Conservation (phyloP, 1,284 basidiomycete genomes). For the Ceratobasidium sp. region DNA sequence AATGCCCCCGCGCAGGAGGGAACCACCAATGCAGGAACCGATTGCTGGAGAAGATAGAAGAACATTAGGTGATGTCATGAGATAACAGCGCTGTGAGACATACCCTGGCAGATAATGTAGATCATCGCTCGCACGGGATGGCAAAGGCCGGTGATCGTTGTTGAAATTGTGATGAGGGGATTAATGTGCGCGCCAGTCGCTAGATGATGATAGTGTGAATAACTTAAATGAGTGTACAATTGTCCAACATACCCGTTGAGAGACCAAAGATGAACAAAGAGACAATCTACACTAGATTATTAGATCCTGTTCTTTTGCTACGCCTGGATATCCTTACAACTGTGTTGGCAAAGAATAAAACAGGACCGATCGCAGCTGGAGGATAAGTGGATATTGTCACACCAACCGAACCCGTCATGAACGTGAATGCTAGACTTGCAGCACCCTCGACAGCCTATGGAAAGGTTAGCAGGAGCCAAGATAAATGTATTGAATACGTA, state of each 20-base stretch:
- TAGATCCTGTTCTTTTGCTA: not conserved
- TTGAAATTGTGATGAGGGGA: constrained; percentile 43
- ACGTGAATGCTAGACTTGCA: constrained; percentile 39
- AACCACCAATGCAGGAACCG: constrained; percentile 43
- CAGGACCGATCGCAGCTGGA: constrained; percentile 38
- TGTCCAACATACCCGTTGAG: constrained; percentile 39
- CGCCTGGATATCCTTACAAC: constrained; percentile 6
- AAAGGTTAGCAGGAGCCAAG: not conserved
- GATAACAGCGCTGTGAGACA: not conserved
- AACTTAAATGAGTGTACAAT: not conserved
- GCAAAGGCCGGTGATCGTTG: constrained; percentile 42
- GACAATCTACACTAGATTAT: constrained; percentile 21
- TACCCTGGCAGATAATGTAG: constrained; percentile 43
- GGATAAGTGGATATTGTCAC: constrained; percentile 42
- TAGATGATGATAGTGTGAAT: constrained; percentile 3
- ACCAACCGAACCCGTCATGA: constrained; percentile 43
- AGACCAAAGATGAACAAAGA: constrained; percentile 44
- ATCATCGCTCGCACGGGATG: constrained; percentile 44
- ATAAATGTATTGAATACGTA: constrained; percentile 9
- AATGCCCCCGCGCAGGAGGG: constrained; percentile 41
- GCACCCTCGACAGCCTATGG: constrained; percentile 42
- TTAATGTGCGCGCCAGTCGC: constrained; percentile 45
- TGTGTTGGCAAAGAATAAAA: constrained; percentile 42
- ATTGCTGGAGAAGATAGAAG: constrained; percentile 1
- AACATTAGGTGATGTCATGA: not conserved